Evolutionary conservation across 257 asterid species (phyloP), one percentile per base, ranked within the genome.

Genomic region (Fraxinus quadrangulata): DNA sequence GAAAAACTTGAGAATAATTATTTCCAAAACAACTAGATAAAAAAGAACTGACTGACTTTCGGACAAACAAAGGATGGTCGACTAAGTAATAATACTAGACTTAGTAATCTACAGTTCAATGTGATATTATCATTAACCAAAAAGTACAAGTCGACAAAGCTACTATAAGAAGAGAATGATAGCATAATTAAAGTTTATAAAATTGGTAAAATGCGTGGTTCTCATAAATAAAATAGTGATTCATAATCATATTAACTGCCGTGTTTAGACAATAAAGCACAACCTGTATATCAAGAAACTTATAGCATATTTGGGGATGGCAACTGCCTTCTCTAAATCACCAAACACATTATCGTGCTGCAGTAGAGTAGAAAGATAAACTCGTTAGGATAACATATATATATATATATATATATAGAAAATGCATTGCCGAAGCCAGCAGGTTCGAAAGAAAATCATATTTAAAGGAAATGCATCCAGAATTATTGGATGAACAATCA

Each of bases 261-360:
- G 19, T 56, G 16, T 28, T 26, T 56, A 69, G 49, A 73, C 69
- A 34, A 73, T 49, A 51, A 47, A 45, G 69, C 47, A 21, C 36
- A 73, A 68, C 65, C 72, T 37, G 70, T 65, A 45, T 24, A 68
- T 49, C 79, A 54, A 63, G 75, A 80, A 81, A 88, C 98, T 90
- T 85, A 95, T 98, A 30, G 98, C 98, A 88, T 93, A 95, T 84
- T 78, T 91, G 56, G 94, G 94, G 79, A 85, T 78, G 74, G 83
- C 92, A 76, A 79, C 79, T 76, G 78, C 47, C 14, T 40, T 90
- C 88, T 84, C 86, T 49, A 77, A 45, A 75, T 79, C 84, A 14
- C 74, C 81, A 78, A 83, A 76, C 31, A 85, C 71, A 71, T 49
- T 81, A 56, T 81, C 86, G 77, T 67, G 92, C 96, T 95, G 94